Evolutionary conservation across 2,329 filamentous ascomycete genomes (phyloP), one percentile per base, ranked within the genome.

Genomic region (Aureobasidium sp.): DNA sequence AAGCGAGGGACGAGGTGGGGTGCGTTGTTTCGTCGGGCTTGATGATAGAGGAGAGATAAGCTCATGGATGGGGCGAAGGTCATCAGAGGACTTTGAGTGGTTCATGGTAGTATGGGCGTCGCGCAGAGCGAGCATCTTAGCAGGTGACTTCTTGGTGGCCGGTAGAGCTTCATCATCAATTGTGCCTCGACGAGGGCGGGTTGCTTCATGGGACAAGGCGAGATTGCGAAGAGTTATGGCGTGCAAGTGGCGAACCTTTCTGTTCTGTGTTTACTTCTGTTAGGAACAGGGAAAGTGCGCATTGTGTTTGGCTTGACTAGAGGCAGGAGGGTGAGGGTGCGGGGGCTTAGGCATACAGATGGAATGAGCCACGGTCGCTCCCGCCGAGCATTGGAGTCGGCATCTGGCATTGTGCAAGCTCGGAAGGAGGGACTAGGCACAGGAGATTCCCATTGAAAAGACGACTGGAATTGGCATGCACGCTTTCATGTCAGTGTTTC

Each of bases 221-320:
- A 97, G 79, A 73, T 97, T 97, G 62, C 93, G 90, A 57, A 97
- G 78, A 61, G 89, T 93, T 68, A 97, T 85, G 67, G 90, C 91
- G 69, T 90, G 87, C 5, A 97, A 82, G 78, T 97, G 92, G 60
- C 93, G 86, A 59, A 97, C 81, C 73, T 88, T 91, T 72, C 91
- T 89, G 73, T 96, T 97, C 81, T 94, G 68, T 47, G 14, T 47
- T 47, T 11, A 35, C 9, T 22, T 8, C 5, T 22, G 53, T 33
- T 7, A 42, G 29, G 22, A 45, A 11, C 22, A 29, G 35, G 24
- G 50, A 40, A 54, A 37, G 50, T 19, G 27, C 37, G 50, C 12
- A 24, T 39, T 27, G 35, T 17, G 47, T 22, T 19, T 40, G 15
- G 14, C 15, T 15, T 39, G 35, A 31, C 14, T 19, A n/a, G 22